Percentiles rank a stretch among this genome's conserved stretches.
phyloP scores from a whole-genome alignment of 768 basidiomycete species.

The Jaapia argillacea region DNA sequence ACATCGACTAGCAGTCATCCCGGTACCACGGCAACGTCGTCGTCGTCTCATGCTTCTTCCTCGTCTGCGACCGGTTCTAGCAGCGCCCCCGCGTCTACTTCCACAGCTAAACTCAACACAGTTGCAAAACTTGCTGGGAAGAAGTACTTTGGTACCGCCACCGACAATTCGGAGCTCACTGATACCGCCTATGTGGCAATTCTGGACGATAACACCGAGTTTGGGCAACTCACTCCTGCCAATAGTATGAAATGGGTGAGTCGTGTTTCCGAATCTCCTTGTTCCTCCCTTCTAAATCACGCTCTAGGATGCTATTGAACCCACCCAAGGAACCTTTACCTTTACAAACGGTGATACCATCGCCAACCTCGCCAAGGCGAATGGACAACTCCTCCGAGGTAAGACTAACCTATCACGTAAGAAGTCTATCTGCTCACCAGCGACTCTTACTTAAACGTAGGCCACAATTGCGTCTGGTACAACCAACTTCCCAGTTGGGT shows the following conservation, averaged over 20 bases:
- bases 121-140: slow-evolving; percentile 30
- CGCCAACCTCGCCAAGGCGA: slow-evolving; percentile 31
- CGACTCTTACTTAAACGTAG: slow-evolving; percentile 1
- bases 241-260: slow-evolving; percentile 37
- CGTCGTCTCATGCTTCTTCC: slow-evolving; percentile 6
- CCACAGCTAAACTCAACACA: slow-evolving; percentile 20
- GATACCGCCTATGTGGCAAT: slow-evolving; percentile 27
- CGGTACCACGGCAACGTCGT: no score
- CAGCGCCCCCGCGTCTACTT: no score
- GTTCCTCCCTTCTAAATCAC: background rate
- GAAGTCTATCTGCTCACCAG: background rate
- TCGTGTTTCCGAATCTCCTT: background rate
- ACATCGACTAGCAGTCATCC: no score
- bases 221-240: slow-evolving; percentile 34
- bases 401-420: background rate
- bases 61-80: slow-evolving; percentile 13
- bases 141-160: slow-evolving; percentile 38
- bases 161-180: slow-evolving; percentile 34
- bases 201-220: slow-evolving; percentile 24
- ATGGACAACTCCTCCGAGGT: slow-evolving; percentile 37
- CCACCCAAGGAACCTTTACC: slow-evolving; percentile 34
- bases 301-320: slow-evolving; percentile 41
- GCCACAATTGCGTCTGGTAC: slow-evolving; percentile 33
- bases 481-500: slow-evolving; percentile 24
- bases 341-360: slow-evolving; percentile 36